Base-by-base conservation (phyloP, 176 grass and related monocot species). In the Hyparrhenia diplandra region DNA sequence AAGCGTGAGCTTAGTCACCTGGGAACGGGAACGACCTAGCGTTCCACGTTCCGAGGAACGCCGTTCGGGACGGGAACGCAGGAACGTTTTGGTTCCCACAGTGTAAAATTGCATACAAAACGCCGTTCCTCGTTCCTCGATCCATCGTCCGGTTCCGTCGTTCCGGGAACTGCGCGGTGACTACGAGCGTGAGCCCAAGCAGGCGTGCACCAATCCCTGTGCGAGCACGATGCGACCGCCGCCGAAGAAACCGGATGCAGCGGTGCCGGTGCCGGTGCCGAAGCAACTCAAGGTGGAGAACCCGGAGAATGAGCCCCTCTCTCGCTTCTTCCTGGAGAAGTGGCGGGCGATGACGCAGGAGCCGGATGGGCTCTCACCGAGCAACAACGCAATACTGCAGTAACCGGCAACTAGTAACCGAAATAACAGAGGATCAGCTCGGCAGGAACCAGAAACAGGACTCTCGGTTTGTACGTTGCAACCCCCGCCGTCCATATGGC, bases 251-350 rank as follows among this genome's bases (percentile, higher is more conserved):
- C 8, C 55, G 3, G 42, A 78, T 28, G n/a, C 13, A 13, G 41
- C 27, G 17, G 8, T 3, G 34, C 31, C 54, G 55, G 25, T 43
- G 80, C 74, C 77, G 55, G 25, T 43, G 80, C 74, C 77, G 82
- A 85, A 76, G 77, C 82, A 85, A 40, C 86, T 71, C n/a, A 47
- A 29, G 36, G 92, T 94, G 71, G 70, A 80, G 1, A 80, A 83
- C 82, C 76, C 67, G 67, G 95, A 92, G 37, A 98, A 98, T 75
- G 86, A 94, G 81, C 78, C 82, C 73, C 31, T 94, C 28, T 86
- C 86, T 11, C 81, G 72, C 1, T 89, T 81, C 17, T 41, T 94
- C 25, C 72, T 87, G 84, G 84, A 77, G 59, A 98, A 98, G 80
- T 71, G 88, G 84, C 83, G 89, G 31, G 82, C 91, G 41, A 83